Evolutionary conservation across 1,284 basidiomycete species (phyloP), one percentile per base, ranked within the genome.

Genomic region (Ustilago nuda): DNA sequence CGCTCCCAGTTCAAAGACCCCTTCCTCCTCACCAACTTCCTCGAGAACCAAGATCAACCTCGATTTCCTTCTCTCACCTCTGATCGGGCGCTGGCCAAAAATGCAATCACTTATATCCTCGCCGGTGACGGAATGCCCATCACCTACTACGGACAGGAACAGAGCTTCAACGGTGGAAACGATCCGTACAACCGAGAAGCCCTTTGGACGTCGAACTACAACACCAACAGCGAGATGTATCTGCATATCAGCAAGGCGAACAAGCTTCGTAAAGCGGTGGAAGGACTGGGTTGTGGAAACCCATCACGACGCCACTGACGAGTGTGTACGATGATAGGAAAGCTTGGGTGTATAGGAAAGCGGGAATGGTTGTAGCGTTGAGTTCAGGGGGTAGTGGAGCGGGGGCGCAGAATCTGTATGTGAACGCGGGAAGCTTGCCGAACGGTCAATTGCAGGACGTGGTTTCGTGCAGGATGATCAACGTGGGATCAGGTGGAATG

Each of bases 41-140:
- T 94, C 37, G 93, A 94, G 86, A 94, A 94, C 86, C 92, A 94
- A 78, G 92, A 94, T 83, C 75, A 92, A 23, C 90, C 92, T 3
- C 89, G 93, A 54, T 93, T 87, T 55, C 86, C 87, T 30, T 69
- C 53, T 72, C 80, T 51, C 56, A 65, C 54, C 27, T 36, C 32
- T 33, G 64, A 67, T 37, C 66, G 32, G 7, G 17, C 67, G 11
- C 81, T 88, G 19, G 79, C 86, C 39, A 86, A 85, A 71, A 89
- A 88, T 66, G 88, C 88, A 4, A 85, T 86, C 45, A 84, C 87
- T 3, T 88, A 84, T 57, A 82, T 87, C 3, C 88, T 88, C 72
- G 79, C 87, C 60, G 86, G 84, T 55, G 88, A 88, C 64, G 89
- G 89, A 30, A 88, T 90, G 61, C 90, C 90, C 0, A 88, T 90